Evolutionary conservation across 1,284 basidiomycete species (phyloP), one percentile per base, ranked within the genome.

Genomic region (Ustilago loliicola): DNA sequence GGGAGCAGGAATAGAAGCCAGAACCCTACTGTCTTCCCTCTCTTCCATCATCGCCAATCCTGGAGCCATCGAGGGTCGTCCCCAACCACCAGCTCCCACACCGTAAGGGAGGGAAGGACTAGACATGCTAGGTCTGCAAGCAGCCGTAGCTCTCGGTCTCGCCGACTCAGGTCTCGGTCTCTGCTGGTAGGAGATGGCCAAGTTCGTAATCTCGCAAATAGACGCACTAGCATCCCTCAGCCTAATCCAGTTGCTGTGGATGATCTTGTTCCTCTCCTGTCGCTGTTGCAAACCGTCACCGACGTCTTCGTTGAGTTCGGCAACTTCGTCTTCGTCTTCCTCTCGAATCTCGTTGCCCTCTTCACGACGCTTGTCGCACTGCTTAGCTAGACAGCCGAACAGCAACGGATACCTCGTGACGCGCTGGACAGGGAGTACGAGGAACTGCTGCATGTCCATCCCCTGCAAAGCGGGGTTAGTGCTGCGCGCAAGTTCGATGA

Each of bases 161-260:
- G 45, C 45, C 23, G 45, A 48, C 23, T 48, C 45, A 9, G 45
- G 45, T 25, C 45, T 23, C 7, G 54, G 47, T 11, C 40, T 45
- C 19, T 66, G 63, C 60, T 68, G 66, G 42, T 68, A 68, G 23
- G 58, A 61, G n/a, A 68, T 62, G 29, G 66, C 66, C 9, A 68
- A 36, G 48, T 68, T 68, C 36, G 66, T 68, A 19, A 68, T 55
- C 9, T 54, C 55, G 54, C 66, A 68, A 23, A 68, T 62, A 13
- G 59, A 55, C 4, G 66, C 19, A 34, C 52, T 57, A 9, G 40
- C 66, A 38, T 58, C 59, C 10, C 66, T 47, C 25, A 62, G 36
- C 8, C 60, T 32, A 17, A 54, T 34, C 66, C 66, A 68, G 15
- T 68, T 68, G 30, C 32, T 42, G 32, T 61, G n/a, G 29, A 47